Evolutionary conservation across 2,329 filamentous ascomycete genomes (phyloP), one percentile per base, ranked within the genome.

Genomic region (Ustulina deusta): DNA sequence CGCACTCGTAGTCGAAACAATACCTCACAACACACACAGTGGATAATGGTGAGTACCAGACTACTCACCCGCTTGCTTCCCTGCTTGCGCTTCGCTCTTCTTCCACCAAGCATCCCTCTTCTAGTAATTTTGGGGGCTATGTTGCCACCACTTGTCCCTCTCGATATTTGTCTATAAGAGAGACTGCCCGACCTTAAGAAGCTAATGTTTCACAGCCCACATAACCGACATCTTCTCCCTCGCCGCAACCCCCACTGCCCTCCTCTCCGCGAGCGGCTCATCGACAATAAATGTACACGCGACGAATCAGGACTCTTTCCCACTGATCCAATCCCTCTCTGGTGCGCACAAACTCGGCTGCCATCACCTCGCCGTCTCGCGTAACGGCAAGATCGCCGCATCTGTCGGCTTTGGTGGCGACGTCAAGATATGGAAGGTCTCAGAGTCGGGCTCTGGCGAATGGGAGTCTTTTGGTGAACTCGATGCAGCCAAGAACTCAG

Each of bases 21-120:
- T 99, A 97, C 80, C 88, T 99, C 70, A 97, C 95, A 76, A 91
- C 92, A 73, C 93, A 97, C 80, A 95, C 94, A 49, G 89, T 97
- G 79, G 92, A 97, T 79, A 88, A 94, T 84, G 94, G 93, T 93
- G 79, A 79, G 84, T 55, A 38, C 61, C 15, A 20, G 20, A 22
- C 20, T 36, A 58, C 25, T 29, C 38, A 20, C 61, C 13, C 22
- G 4, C 38, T 29, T 40, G 7, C n/a, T 34, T 32, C 2, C 51
- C 55, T 27, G 40, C 38, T 49, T 56, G 27, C 20, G 54, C 46
- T 44, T 62, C 42, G 27, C 25, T 59, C 27, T 27, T 40, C 63
- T 40, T 36, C 48, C 34, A 22, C 49, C 55, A 27, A 57, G 36
- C 51, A 11, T 34, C 29, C 25, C 29, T 29, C 27, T 48, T 22